Conservation (phyloP, 805 yeast species). For the Sugiyamaella floridensis region DNA sequence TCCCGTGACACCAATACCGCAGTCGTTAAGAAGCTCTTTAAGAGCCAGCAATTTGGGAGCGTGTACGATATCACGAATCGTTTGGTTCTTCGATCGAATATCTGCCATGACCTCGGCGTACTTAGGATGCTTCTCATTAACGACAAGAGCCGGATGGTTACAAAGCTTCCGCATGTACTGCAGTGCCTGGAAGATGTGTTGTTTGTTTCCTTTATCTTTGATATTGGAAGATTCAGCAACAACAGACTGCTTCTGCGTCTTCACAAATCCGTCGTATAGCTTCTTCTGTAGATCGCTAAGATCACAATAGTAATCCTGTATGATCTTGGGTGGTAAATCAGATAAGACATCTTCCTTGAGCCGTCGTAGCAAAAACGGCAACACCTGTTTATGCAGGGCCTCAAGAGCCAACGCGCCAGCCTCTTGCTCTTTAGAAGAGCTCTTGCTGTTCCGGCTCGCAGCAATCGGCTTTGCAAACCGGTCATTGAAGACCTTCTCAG, state of each 20-base stretch:
- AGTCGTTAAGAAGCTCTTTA: slow-evolving; percentile 72
- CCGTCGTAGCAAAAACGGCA: slow-evolving; percentile 94
- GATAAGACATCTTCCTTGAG: slow-evolving; percentile 92
- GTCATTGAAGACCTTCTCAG: slow-evolving; percentile 89
- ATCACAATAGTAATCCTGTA: slow-evolving; percentile 97
- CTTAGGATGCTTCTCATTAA: slow-evolving; percentile 79
- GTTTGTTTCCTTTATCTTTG: slow-evolving; percentile 50
- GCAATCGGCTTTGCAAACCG: slow-evolving; percentile 97
- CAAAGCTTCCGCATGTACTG: slow-evolving; percentile 96
- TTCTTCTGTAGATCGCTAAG: slow-evolving; percentile 83
- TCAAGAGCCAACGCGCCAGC: slow-evolving; percentile 95
- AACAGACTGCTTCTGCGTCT: slow-evolving; percentile 69
- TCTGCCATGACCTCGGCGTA: slow-evolving; percentile 57
- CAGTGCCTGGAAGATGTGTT: slow-evolving; percentile 93
- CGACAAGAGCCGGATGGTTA: slow-evolving; percentile 90
- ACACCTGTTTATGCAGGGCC: slow-evolving; percentile 90
- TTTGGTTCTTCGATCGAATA: slow-evolving; percentile 51
- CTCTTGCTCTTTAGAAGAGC: slow-evolving; percentile 84
- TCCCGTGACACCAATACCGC: slow-evolving; percentile 72
- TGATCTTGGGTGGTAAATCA: slow-evolving; percentile 95
- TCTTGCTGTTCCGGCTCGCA: slow-evolving; percentile 81
- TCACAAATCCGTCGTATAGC: slow-evolving; percentile 82
- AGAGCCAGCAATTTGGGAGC: slow-evolving; percentile 88
- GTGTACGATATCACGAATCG: slow-evolving; percentile 65
- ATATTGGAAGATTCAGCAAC: slow-evolving; percentile 40